Base-by-base conservation (phyloP, 2,329 filamentous ascomycete species). In the Nemania sp. region DNA sequence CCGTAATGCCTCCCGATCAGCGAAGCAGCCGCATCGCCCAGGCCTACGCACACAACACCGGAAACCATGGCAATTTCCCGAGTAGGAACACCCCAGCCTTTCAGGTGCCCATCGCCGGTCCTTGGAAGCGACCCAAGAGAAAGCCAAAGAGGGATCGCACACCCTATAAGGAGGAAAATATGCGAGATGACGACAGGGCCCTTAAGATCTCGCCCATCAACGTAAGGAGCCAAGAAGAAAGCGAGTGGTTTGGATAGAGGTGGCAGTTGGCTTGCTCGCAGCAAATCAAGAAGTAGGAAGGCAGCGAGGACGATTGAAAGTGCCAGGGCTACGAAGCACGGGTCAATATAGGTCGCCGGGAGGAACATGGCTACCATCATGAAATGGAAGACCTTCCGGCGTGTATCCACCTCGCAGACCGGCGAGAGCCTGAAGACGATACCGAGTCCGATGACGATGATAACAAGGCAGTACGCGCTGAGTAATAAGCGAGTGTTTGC, bases 321-420 rank as follows among this genome's bases (percentile, higher is more conserved):
- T 0, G 92, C 91, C 12, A 99, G 80, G 1, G 90, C 86, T 51
- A 88, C 87, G 74, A 91, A 98, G 42, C 88, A 82, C 0, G 95
- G 94, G 74, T 99, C 95, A 65, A 98, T 79, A 72, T 87, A 97
- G 2, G 89, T 90, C 1, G 91, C 87, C 0, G 95, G 93, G 1
- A 98, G 82, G 57, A 99, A 88, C 91, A 99, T 97, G 57, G 87
- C 87, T 7, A 98, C 94, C 90, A 98, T 98, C 83, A 94, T 97
- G 68, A 96, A 96, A 75, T 99, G 95, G 74, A 99, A 99, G 21
- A 98, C 91, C 76, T 99, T 99, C 52, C 95, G 87, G 51, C 95
- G 86, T 1, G 95, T 99, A 76, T 99, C 95, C 48, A 99, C 94
- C 76, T 97, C 93, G 67, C 90, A 93, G 51, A 91, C 80, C 2